These are phyloP conservation scores for Pisolithus microcarpus DNA, from an alignment of 768 basidiomycete genomes.

Conservation along the genomic window DNA sequence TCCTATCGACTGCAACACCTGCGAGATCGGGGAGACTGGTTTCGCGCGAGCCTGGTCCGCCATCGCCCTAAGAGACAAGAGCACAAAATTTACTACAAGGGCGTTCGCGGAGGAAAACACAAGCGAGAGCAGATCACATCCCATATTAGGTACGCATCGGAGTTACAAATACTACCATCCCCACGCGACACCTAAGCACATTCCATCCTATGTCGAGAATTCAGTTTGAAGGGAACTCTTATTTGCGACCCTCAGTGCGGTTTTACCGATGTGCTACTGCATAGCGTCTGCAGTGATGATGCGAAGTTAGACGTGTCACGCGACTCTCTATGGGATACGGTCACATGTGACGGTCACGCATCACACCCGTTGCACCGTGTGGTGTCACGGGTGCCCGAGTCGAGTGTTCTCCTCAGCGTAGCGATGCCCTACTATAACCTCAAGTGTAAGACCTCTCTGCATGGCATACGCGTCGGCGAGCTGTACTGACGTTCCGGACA, in stretches of 20 bases:
- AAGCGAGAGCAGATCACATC: neutral
- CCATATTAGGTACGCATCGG: neutral
- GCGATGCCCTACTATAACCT: conserved; percentile 80
- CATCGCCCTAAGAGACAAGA: conserved; percentile 8
- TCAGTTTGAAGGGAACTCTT: too few relatives aligned
- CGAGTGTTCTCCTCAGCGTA: neutral
- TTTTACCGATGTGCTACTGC: neutral
- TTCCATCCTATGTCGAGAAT: too few relatives aligned
- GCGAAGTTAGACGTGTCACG: too few relatives aligned
- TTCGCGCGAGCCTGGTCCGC: conserved; percentile 16
- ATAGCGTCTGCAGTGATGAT: too few relatives aligned
- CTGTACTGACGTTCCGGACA: conserved; percentile 30
- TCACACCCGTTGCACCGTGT: neutral
- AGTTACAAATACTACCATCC: conserved; percentile 1
- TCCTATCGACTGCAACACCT: conserved; percentile 62
- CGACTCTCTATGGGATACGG: neutral
- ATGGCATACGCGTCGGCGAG: neutral
- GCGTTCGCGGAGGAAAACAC: neutral
- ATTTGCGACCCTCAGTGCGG: neutral
- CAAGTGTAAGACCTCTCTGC: conserved; percentile 48
- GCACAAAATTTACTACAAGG: neutral
- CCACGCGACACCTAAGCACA: neutral
- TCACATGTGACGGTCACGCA: neutral
- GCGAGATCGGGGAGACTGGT: conserved; percentile 60
- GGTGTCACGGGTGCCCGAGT: neutral